Base-by-base conservation (phyloP, 805 yeast genomes). In the Vanderwaltozyma tropicalis region DNA sequence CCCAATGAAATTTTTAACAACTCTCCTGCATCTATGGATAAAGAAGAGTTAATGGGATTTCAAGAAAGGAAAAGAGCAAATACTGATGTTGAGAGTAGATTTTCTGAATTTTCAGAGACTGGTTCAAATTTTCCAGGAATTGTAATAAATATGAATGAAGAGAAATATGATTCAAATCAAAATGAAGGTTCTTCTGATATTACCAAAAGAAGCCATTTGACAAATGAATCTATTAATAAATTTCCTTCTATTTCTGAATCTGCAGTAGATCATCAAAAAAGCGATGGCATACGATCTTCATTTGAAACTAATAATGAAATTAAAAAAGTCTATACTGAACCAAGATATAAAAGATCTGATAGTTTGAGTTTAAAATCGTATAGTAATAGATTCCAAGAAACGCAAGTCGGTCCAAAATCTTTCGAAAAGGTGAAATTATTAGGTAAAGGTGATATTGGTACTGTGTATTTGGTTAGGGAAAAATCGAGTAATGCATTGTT, bases 401-500 rank as follows among this genome's bases (percentile, higher is more conserved):
- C 80, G 8, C 86, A 82, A 51, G 99, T 94, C 17, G 74, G 80
- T 4, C 94, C 94, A 3, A 72, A 74, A 32, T 81, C 92, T 19
- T 92, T 92, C 57, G 96, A 89, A 46, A 89, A 86, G 55, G 74
- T 92, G 37, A 76, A 84, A 48, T 64, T 92, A 14, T 63, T 92
- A 34, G 99, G 99, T 4, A 84, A 85, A 55, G 99, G 99, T 39
- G 98, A 92, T 53, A 97, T 92, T 28, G 99, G 99, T 3, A 88
- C 86, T 57, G 99, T 92, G 16, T 92, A 84, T 51, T 64, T 92
- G 19, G 99, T 92, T 6, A 72, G 81, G 42, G 96, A 94, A 49
- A 85, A 82, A 55, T 63, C 69, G 27, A 69, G 88, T 3, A 75
- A 78, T 46, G 74, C 77, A 46, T 62, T 87, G 25, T 92, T 77